Base-by-base conservation (phyloP, 2,329 filamentous ascomycete genomes). In the Rutstroemia sp. region DNA sequence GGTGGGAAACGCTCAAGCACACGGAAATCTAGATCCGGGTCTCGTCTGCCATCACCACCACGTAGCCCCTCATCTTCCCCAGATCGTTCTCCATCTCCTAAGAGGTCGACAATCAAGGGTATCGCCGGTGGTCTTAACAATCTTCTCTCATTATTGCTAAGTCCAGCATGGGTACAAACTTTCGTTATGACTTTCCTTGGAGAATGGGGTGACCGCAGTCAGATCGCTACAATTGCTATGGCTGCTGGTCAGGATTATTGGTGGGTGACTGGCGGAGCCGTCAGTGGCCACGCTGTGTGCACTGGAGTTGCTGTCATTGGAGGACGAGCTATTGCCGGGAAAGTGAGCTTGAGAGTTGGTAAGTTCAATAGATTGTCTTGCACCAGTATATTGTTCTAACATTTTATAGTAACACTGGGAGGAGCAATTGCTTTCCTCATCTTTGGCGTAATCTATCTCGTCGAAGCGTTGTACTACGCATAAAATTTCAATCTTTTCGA, bases 221-320 rank as follows among this genome's bases (percentile, higher is more conserved):
- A 99, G 75, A 97, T 99, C 67, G 94, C 94, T 21, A 99, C 94
- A 0, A 95, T 99, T 69, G 94, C 94, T 54, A 99, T 99, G 94
- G 94, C 94, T 50, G 92, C 94, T 37, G 94, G 94, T 19, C 89
- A 95, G 72, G 94, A 99, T 70, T 99, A 97, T 72, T 97, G 92
- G 92, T 96, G 91, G 88, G 94, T 99, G 38, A 96, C 91, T 4
- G 78, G 91, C 48, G 94, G 94, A 57, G 92, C 94, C 1, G 82
- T 94, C 38, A 78, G 82, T 48, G 94, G 94, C 9, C 94, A 99
- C 72, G 87, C 83, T 47, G 82, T 92, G 62, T 99, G 94, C 75
- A 97, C 94, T 6, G 87, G 88, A 48, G 86, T 90, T 21, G 94
- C 94, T 44, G 94, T 99, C 41, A 79, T 99, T 59, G 94, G 94